Percentiles rank a stretch among this genome's conserved stretches.
Evolutionary conservation across 2,329 filamentous ascomycete species (phyloP).

Genomic region (Exophiala lecanii-corni): DNA sequence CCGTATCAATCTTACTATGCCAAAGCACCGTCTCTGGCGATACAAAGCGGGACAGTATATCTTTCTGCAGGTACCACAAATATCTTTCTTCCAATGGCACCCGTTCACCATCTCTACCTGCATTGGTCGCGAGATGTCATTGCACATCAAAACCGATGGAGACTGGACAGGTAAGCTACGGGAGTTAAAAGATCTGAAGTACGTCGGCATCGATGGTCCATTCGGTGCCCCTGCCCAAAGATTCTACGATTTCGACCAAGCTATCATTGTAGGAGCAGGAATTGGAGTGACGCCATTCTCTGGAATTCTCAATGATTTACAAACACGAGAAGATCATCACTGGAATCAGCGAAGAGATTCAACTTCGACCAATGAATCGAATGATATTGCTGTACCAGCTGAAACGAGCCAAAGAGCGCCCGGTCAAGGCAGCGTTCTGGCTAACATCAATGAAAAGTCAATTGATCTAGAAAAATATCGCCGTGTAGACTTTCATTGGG

Average conservation of each 20-base stretch:
- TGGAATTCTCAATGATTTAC: slow-evolving; percentile 53
- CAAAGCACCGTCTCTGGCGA: slow-evolving; percentile 47
- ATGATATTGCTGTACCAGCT: background rate
- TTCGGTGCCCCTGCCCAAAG: slow-evolving; percentile 56
- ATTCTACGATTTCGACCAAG: slow-evolving; percentile 56
- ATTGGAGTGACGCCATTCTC: slow-evolving; percentile 58
- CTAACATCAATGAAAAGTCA: background rate
- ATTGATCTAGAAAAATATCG: slow-evolving; percentile 34
- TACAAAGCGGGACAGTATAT: slow-evolving; percentile 57
- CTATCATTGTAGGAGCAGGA: slow-evolving; percentile 53
- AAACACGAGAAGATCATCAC: slow-evolving; percentile 27
- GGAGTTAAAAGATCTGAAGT: slow-evolving; percentile 40
- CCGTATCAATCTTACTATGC: slow-evolving; percentile 44
- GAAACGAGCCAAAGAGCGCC: background rate
- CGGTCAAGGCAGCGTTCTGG: background rate
- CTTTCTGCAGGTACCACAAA: slow-evolving; percentile 50
- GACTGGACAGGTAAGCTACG: slow-evolving; percentile 51
- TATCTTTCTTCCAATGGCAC: slow-evolving; percentile 56
- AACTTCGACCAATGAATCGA: slow-evolving; percentile 3
- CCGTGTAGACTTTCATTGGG: slow-evolving; percentile 58
- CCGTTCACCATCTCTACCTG: slow-evolving; percentile 57
- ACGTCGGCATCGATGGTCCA: slow-evolving; percentile 53
- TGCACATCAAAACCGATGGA: slow-evolving; percentile 57
- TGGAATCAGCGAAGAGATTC: slow-evolving; percentile 14
- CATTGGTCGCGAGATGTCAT: slow-evolving; percentile 47